Evolutionary conservation across 768 basidiomycete species (phyloP).

Genomic region (Tephrocybe sp.): DNA sequence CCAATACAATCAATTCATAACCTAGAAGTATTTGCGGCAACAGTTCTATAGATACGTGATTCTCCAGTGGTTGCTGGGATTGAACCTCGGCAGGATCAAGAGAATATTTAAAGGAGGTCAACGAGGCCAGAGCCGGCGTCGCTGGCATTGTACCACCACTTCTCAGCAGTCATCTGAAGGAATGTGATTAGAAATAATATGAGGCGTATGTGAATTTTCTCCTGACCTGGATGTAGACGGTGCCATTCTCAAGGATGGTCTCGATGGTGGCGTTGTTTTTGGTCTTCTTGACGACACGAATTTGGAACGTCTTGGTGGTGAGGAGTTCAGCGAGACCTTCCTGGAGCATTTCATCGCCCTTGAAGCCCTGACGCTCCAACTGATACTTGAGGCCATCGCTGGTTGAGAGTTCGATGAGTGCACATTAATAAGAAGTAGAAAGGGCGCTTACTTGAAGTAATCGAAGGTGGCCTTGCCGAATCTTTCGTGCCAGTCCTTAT

Average conservation of each 20-base stretch:
- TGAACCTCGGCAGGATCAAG: no score
- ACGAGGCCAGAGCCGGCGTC: constrained; percentile 24
- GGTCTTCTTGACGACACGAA: constrained; percentile 35
- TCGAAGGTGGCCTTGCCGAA: constrained; percentile 26
- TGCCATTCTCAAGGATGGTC: constrained; percentile 34
- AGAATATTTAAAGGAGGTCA: constrained; percentile 20
- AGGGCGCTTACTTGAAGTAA: constrained; percentile 27
- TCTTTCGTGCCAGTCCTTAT: constrained; percentile 26
- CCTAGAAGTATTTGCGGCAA: no score
- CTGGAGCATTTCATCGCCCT: constrained; percentile 38
- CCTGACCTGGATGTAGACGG: constrained; percentile 35
- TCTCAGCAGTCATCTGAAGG: constrained; percentile 22
- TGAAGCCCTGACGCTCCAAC: constrained; percentile 33
- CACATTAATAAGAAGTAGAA: not conserved
- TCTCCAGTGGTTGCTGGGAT: no score
- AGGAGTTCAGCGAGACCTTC: constrained; percentile 38
- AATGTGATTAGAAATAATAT: no score
- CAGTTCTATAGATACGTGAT: no score
- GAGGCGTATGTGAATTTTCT: no score
- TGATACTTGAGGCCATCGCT: constrained; percentile 32
- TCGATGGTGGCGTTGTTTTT: constrained; percentile 27
- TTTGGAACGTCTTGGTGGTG: constrained; percentile 34
- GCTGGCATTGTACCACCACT: constrained; percentile 23
- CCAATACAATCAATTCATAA: no score
- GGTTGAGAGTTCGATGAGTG: not conserved